A percentile compares a stretch with the other conserved stretches of the same genome.
phyloP scores from a whole-genome alignment of 2,329 filamentous ascomycete genomes.

The Aureobasidium mangrovei region DNA sequence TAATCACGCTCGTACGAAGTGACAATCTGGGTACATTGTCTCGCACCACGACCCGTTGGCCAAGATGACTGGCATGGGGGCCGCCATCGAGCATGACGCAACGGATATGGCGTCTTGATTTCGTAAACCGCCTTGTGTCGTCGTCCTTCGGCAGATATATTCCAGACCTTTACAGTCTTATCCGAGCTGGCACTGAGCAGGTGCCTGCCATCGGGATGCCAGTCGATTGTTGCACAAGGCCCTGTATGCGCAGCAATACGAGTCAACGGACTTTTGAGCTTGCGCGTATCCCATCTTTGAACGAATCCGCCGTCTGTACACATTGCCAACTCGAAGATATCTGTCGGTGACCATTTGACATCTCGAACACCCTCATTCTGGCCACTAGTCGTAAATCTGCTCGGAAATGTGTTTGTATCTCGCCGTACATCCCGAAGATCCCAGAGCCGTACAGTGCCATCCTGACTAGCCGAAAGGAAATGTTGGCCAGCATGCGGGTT shows the following conservation, averaged over 20 bases:
- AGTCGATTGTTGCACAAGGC: conserved; percentile 53
- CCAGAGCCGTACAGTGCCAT: conserved; percentile 56
- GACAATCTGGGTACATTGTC: conserved; percentile 54
- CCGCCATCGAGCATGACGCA: conserved; percentile 54
- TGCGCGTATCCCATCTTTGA: conserved; percentile 56
- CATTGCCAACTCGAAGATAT: conserved; percentile 54
- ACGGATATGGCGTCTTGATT: conserved; percentile 52
- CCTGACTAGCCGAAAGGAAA: conserved; percentile 56
- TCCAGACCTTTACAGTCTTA: conserved; percentile 55
- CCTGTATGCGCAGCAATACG: conserved; percentile 49
- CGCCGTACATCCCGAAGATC: conserved; percentile 50
- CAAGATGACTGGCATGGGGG: conserved; percentile 50
- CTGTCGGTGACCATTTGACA: conserved; percentile 56
- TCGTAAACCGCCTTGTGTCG: conserved; percentile 51
- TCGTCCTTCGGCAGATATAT: conserved; percentile 48
- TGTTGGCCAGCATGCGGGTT: conserved; percentile 53
- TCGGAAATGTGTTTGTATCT: conserved; percentile 44
- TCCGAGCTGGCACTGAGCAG: conserved; percentile 55
- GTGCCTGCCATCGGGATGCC: conserved; percentile 59
- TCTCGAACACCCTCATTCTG: conserved; percentile 55
- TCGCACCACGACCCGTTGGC: conserved; percentile 42
- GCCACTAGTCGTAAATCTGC: conserved; percentile 46
- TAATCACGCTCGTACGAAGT: conserved; percentile 55
- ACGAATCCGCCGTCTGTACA: conserved; percentile 56
- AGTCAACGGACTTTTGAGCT: conserved; percentile 47